Conservation (phyloP, 768 basidiomycete species). For the Neoboletus brunneissimus region DNA sequence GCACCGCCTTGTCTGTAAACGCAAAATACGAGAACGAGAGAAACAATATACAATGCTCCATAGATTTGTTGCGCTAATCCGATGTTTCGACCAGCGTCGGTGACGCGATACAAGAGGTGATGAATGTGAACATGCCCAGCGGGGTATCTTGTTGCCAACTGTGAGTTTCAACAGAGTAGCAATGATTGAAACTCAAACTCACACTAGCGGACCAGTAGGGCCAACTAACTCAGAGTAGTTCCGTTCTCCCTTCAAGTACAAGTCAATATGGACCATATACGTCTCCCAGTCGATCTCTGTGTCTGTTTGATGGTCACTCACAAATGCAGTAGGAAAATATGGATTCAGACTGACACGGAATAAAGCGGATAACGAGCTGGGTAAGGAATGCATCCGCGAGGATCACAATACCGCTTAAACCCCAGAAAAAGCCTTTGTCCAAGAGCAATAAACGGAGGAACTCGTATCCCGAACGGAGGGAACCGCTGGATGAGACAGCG, state of each 20-base stretch:
- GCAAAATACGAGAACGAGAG: conserved; percentile 59
- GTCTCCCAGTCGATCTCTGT: conserved; percentile 99
- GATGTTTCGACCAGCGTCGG: conserved; percentile 58
- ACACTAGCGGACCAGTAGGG: conserved; percentile 94
- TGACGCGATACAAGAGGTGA: conserved; percentile 60
- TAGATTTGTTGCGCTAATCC: conserved; percentile 76
- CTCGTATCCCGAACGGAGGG: conserved; percentile 5
- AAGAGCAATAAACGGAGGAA: conserved; percentile 35
- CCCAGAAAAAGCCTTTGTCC: conserved; percentile 63
- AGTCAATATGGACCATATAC: conserved; percentile 84
- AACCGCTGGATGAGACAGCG: background rate
- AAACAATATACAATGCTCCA: conserved; percentile 64
- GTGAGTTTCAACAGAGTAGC: background rate
- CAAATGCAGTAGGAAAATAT: conserved; percentile 4
- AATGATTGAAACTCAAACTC: conserved; percentile 22
- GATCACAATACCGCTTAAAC: conserved; percentile 59
- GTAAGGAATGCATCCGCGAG: conserved; percentile 77
- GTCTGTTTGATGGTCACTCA: conserved; percentile 49
- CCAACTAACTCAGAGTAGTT: conserved; percentile 82
- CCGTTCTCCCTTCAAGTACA: conserved; percentile 77
- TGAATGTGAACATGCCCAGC: conserved; percentile 91
- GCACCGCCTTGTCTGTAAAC: conserved; percentile 64
- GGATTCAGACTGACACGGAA: conserved; percentile 65
- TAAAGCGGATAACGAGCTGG: conserved; percentile 71
- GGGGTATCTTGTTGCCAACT: conserved; percentile 66